Percentiles rank a stretch among this genome's conserved stretches.
phyloP scores from a whole-genome alignment of 305 asterid species.

The Fraxinus dipetala region DNA sequence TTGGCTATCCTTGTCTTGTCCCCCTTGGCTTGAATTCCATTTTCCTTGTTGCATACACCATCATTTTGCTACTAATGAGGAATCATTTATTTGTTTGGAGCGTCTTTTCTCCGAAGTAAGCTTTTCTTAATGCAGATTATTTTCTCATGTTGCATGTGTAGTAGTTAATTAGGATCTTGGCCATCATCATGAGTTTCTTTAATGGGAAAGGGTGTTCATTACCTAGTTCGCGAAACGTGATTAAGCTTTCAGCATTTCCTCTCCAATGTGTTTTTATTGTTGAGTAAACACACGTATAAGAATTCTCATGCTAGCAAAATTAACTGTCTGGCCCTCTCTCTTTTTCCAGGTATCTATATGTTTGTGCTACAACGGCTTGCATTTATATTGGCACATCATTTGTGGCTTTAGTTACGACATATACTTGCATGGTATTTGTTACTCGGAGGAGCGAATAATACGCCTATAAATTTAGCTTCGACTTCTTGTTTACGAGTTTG shows the following conservation, averaged over 20 bases:
- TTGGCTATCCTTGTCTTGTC: slow-evolving; percentile 71
- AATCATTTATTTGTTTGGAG: slow-evolving; percentile 92
- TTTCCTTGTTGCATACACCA: slow-evolving; percentile 62
- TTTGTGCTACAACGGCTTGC: slow-evolving; percentile 72
- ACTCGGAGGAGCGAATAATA: slow-evolving; percentile 22
- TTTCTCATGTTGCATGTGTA: neutral
- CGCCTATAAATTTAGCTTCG: neutral
- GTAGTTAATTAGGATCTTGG: neutral
- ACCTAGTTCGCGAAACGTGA: neutral
- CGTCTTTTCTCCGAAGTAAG: slow-evolving; percentile 96
- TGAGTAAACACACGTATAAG: neutral
- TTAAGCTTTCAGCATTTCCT: neutral
- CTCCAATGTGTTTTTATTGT: neutral
- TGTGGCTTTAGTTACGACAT: slow-evolving; percentile 47
- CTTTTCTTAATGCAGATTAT: neutral
- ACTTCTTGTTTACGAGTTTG: neutral
- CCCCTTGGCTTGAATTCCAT: slow-evolving; percentile 70
- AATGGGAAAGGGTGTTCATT: neutral
- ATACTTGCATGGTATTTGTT: slow-evolving; percentile 36
- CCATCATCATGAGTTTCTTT: neutral
- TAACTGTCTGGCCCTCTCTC: neutral
- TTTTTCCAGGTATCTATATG: slow-evolving; percentile 66
- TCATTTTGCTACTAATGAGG: slow-evolving; percentile 71
- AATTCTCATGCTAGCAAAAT: neutral
- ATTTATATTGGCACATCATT: slow-evolving; percentile 56